A percentile compares a stretch with the other conserved stretches of the same genome.
Evolutionary conservation across 495 filamentous ascomycete species (phyloP).

Genomic region (Penicillium longicatenatum): DNA sequence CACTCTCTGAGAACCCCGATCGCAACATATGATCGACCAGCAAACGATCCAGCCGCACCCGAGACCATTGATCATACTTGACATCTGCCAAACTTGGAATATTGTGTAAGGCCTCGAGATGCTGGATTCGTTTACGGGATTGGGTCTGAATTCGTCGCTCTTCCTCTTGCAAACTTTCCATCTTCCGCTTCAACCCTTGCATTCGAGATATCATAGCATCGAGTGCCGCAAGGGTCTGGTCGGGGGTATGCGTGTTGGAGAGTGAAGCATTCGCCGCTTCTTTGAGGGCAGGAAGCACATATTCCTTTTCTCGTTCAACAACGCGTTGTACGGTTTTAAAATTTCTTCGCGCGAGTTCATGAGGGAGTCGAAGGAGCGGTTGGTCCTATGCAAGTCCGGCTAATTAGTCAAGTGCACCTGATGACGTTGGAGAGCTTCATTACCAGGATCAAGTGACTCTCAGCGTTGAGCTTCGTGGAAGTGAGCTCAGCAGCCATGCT

Average conservation of each 20-base stretch:
- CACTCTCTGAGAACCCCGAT: slow-evolving; percentile 79
- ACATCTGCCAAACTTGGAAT: slow-evolving; percentile 87
- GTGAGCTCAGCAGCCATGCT: slow-evolving; percentile 57
- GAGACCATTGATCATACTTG: slow-evolving; percentile 90
- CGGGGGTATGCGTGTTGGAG: slow-evolving; percentile 56
- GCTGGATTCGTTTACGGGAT: slow-evolving; percentile 71
- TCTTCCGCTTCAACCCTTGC: slow-evolving; percentile 84
- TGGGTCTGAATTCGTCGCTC: slow-evolving; percentile 73
- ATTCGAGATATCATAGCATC: slow-evolving; percentile 83
- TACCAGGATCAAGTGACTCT: slow-evolving; percentile 73
- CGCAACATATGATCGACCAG: slow-evolving; percentile 89
- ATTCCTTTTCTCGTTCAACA: slow-evolving; percentile 76
- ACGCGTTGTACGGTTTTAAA: slow-evolving; percentile 84
- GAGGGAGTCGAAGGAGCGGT: slow-evolving; percentile 87
- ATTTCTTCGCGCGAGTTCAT: slow-evolving; percentile 88
- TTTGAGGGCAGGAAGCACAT: slow-evolving; percentile 69
- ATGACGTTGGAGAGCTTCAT: slow-evolving; percentile 11
- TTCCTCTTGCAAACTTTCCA: slow-evolving; percentile 73
- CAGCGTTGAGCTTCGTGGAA: slow-evolving; percentile 70
- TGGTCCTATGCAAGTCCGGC: slow-evolving; percentile 69
- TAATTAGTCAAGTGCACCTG: slow-evolving; percentile 16
- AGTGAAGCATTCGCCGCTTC: slow-evolving; percentile 68
- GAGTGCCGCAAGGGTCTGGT: slow-evolving; percentile 72
- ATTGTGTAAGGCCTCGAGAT: slow-evolving; percentile 75
- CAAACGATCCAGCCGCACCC: slow-evolving; percentile 76